Percentiles rank a stretch among this genome's conserved stretches.
Conservation (phyloP, 768 basidiomycete species). For the Panus rudis region DNA sequence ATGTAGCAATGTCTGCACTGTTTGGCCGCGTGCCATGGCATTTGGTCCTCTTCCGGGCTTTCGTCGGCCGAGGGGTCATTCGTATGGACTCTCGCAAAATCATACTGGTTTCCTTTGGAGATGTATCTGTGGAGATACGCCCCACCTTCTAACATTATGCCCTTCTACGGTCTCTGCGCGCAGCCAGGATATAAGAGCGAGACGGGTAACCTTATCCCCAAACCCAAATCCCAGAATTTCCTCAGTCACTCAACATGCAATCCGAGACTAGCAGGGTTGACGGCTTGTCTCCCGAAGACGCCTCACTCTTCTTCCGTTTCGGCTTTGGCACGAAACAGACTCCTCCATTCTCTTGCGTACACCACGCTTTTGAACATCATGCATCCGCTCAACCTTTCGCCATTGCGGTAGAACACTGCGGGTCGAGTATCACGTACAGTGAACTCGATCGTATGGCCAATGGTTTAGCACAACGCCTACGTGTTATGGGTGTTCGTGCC, state of each 20-base stretch:
- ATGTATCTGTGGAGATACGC: no score
- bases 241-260: not conserved
- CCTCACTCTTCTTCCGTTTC: slow-evolving; percentile 36
- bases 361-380: slow-evolving; percentile 48
- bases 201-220: no score
- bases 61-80: no score
- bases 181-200: no score
- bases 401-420: slow-evolving; percentile 42
- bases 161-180: no score
- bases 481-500: slow-evolving; percentile 34
- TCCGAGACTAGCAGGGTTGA: slow-evolving; percentile 1
- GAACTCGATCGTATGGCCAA: slow-evolving; percentile 45
- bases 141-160: no score
- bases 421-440: slow-evolving; percentile 40
- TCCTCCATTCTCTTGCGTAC: slow-evolving; percentile 42
- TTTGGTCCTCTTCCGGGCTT: no score
- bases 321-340: slow-evolving; percentile 33
- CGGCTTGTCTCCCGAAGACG: slow-evolving; percentile 33
- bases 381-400: slow-evolving; percentile 34
- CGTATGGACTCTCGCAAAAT: no score
- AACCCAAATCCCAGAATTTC: no score
- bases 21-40: no score
- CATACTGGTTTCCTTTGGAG: no score
- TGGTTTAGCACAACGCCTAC: slow-evolving; percentile 38
- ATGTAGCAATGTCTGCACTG: no score